Percentiles rank a stretch among this genome's conserved stretches.
Conservation (phyloP, 352 stramenopile species). For the Albugo laibachii region DNA sequence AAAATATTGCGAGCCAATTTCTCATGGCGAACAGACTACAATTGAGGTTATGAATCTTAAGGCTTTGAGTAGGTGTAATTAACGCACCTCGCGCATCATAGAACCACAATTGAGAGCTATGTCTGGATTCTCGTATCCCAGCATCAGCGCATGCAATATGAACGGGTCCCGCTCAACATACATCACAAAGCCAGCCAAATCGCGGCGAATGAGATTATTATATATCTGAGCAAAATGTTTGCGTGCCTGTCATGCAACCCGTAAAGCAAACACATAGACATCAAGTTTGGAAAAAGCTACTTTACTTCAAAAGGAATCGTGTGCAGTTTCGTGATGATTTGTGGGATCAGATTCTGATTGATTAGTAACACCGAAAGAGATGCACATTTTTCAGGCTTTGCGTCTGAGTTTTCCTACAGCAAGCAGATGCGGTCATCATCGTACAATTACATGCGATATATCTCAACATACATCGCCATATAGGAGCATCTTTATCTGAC, state of each 20-base stretch:
- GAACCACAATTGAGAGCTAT: slow-evolving; percentile 78
- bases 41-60: neutral
- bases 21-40: slow-evolving; percentile 63
- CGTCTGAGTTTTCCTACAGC: slow-evolving; percentile 42
- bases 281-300: neutral
- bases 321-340: slow-evolving; percentile 39
- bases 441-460: neutral
- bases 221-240: slow-evolving; percentile 78
- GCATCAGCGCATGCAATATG: slow-evolving; percentile 60
- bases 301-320: slow-evolving; percentile 64
- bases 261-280: neutral
- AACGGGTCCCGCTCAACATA: slow-evolving; percentile 56
- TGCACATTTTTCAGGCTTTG: slow-evolving; percentile 55
- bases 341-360: slow-evolving; percentile 35
- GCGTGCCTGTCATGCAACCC: slow-evolving; percentile 14
- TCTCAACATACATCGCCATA: slow-evolving; percentile 38
- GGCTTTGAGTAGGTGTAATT: neutral
- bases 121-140: slow-evolving; percentile 69
- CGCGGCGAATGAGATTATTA: slow-evolving; percentile 78
- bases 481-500: slow-evolving; percentile 68
- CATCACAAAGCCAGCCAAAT: slow-evolving; percentile 57
- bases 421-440: neutral
- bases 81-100: slow-evolving; percentile 72
- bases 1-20: slow-evolving; percentile 47
- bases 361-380: slow-evolving; percentile 64